Base-by-base conservation (phyloP, 2,329 filamentous ascomycete genomes). In the Cladosporium sp. region DNA sequence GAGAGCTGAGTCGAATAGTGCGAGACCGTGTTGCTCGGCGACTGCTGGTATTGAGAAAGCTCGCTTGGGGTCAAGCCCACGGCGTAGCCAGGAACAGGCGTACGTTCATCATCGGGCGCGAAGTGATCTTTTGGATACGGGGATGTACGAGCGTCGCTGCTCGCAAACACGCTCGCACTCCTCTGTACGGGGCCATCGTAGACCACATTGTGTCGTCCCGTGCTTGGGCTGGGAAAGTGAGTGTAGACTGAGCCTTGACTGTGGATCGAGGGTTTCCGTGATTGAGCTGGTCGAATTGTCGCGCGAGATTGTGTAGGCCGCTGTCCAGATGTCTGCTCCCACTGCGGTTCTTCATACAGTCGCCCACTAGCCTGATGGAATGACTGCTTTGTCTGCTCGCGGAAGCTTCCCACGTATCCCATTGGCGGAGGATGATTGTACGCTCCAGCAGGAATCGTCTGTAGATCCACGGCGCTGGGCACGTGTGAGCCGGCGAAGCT, bases 31-130 rank as follows among this genome's bases (percentile, higher is more conserved):
- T 36, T 51, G 15, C 55, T 37, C 19, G 51, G 25, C 8, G 19
- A 47, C 28, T 20, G 15, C 35, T 51, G 45, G 19, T 57, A 57
- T 7, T 34, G n/a, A 9, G 25, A 28, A 3, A 57, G 55, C 12
- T 57, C 45, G 7, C n/a, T 44, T 8, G 55, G 37, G 4, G 45
- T 57, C 32, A 57, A 9, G 8, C 55, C 55, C 13, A 57, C 55
- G 15, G 24, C 50, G 13, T 57, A 57, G n/a, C 45, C 17, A 28
- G 25, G 22, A 8, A 9, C 7, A 10, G 37, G 3, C 2, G 24
- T n/a, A 28, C 12, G 20, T 5, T 25, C 42, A 45, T 22, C 0
- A 1, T n/a, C 40, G 9, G 45, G 36, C 15, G 13, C 28, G 15
- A 19, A 28, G 35, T 12, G 20, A 22, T 28, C 36, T 19, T 42